phyloP scores from a whole-genome alignment of 2,329 filamentous ascomycete species.

The Cryphonectria nitschkei region DNA sequence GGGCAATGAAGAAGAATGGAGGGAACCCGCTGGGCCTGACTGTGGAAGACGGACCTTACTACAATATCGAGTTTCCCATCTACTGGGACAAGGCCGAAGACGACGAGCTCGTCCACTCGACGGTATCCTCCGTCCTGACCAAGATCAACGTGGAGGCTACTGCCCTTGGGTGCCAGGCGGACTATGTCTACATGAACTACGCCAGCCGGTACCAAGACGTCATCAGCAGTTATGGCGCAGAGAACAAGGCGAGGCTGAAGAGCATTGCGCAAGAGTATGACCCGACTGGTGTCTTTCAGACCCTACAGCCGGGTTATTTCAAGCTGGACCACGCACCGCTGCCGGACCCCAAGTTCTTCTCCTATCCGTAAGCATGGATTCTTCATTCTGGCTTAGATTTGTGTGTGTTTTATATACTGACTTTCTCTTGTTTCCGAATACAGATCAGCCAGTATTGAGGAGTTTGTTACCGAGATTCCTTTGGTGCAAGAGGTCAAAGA shows the following conservation, averaged over 20 bases:
- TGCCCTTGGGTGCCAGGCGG: not conserved
- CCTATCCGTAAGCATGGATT: not conserved
- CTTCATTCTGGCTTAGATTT: not conserved
- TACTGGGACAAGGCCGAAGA: constrained; percentile 34
- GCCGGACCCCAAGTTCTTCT: constrained; percentile 24
- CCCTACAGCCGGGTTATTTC: constrained; percentile 38
- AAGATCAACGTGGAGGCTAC: constrained; percentile 2
- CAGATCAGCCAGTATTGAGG: constrained; percentile 2
- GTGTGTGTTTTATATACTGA: not conserved
- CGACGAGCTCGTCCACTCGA: constrained; percentile 37
- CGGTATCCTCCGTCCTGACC: not conserved
- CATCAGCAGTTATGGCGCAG: constrained; percentile 11
- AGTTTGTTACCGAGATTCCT: not conserved
- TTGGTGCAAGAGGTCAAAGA: not conserved
- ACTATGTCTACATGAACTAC: constrained; percentile 22
- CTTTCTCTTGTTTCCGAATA: not conserved
- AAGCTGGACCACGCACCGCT: constrained; percentile 33
- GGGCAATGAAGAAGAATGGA: constrained; percentile 40
- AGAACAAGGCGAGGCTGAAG: constrained; percentile 12
- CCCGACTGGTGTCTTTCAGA: constrained; percentile 30
- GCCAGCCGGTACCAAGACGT: constrained; percentile 14
- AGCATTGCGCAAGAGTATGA: constrained; percentile 7
- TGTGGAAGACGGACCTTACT: constrained; percentile 39
- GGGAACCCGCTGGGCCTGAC: constrained; percentile 48
- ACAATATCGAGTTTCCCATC: constrained; percentile 38